Evolutionary conservation across 306 rosid genomes (phyloP), one percentile per base, ranked within the genome.

Genomic region (Neltuma alba): DNA sequence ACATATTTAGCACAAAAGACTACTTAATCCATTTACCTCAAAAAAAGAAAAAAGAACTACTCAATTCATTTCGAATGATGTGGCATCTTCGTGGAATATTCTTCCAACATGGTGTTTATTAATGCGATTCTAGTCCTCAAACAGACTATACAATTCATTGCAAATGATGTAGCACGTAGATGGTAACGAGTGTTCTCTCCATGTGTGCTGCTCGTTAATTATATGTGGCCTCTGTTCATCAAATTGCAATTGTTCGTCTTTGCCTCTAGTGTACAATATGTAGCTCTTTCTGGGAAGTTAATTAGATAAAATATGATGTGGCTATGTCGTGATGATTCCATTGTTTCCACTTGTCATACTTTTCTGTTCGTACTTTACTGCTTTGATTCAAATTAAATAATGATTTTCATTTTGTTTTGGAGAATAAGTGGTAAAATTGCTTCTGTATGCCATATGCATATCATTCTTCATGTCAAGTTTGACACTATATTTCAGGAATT

Each of bases 401-500:
- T 47, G 27, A 48, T 45, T 75, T 75, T 79, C 68, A n/a, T 37
- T 63, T 14, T 33, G 16, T 71, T 72, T 11, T 69, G n/a, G 58
- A 30, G 64, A 66, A 44, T 83, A 27, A 33, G 63, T 34, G 68
- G 45, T 80, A 61, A 42, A 67, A 52, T 44, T 67, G 6, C 61
- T 47, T 40, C 50, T 48, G n/a, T 67, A 63, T n/a, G 30, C 66
- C 58, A 58, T 64, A 4, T 69, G 52, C 63, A 50, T 52, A 55
- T 60, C 63, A 31, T 57, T 76, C 48, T 62, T 84, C 33, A 63
- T 83, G 5, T 79, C 62, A 81, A 60, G 37, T 61, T 48, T 37
- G 54, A 61, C 73, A 21, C 15, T 72, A 28, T 76, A 21, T 86
- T 88, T 79, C 96, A 95, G 99, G 97, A 95, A 84, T 95, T 95